Evolutionary conservation across 2,329 filamentous ascomycete genomes (phyloP).

Genomic region (Cladophialophora chaetospira): DNA sequence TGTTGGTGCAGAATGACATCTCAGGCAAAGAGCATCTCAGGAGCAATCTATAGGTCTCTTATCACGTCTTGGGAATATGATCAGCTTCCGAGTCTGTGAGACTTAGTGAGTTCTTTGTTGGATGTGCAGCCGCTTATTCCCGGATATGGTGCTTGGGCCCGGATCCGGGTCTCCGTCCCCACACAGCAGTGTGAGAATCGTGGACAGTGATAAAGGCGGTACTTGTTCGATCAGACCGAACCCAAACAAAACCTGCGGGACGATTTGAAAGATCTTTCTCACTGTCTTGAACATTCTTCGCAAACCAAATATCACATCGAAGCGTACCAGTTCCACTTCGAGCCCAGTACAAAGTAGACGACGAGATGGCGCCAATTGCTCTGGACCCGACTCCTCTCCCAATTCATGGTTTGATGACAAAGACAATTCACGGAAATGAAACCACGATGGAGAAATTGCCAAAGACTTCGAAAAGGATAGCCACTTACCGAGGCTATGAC

Average conservation of each 20-base stretch:
- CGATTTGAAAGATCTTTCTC: no score
- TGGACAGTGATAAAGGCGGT: neutral
- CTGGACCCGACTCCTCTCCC: constrained; percentile 17
- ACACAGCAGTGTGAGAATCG: neutral
- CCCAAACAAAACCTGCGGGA: no score
- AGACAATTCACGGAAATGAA: constrained; percentile 7
- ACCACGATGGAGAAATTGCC: constrained; percentile 7
- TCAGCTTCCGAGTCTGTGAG: no score
- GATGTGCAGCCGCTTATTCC: neutral
- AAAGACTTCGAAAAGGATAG: constrained; percentile 18
- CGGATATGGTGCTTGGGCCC: neutral
- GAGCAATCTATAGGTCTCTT: no score
- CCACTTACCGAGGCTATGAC: constrained; percentile 76
- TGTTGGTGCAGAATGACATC: no score
- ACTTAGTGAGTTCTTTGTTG: neutral
- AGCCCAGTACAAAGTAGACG: neutral
- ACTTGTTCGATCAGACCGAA: neutral
- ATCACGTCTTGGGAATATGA: no score
- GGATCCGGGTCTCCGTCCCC: neutral
- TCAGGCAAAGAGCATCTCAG: no score
- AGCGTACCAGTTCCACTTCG: neutral
- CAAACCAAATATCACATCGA: neutral
- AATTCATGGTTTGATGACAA: constrained; percentile 13
- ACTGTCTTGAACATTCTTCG: neutral
- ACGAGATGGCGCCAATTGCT: constrained; percentile 29